Percentiles rank a stretch among this genome's conserved stretches.
These are phyloP conservation scores for Tolypocladium cylindrosporum DNA, from an alignment of 2,329 filamentous ascomycete species.

Conservation along the genomic window DNA sequence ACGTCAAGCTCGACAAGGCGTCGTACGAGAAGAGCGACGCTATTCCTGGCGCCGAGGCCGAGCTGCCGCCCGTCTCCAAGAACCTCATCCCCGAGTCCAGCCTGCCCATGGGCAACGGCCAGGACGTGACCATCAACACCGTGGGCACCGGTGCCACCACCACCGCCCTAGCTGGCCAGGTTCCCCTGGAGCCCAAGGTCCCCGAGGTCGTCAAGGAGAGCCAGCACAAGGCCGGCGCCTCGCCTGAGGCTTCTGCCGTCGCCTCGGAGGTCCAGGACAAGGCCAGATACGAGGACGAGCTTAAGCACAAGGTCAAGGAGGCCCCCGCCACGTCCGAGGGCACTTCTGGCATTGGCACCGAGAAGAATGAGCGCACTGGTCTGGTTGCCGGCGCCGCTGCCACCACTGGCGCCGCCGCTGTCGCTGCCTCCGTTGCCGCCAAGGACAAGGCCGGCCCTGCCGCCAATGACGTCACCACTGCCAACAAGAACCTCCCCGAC, in stretches of 20 bases:
- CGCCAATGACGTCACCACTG: constrained; percentile 20
- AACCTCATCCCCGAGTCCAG: constrained; percentile 76
- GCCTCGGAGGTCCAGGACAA: constrained; percentile 60
- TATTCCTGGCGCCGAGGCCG: constrained; percentile 37
- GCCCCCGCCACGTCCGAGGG: constrained; percentile 48
- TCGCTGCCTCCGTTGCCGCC: constrained; percentile 21
- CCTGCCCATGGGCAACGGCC: constrained; percentile 48
- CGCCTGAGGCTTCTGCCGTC: constrained; percentile 59
- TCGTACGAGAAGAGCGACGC: constrained; percentile 78
- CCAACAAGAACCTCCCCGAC: constrained; percentile 40
- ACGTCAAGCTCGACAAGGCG: constrained; percentile 70
- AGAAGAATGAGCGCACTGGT: constrained; percentile 35
- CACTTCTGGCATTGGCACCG: constrained; percentile 38
- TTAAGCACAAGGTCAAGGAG: constrained; percentile 56
- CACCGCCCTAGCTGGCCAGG: constrained; percentile 55
- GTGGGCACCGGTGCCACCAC: constrained; percentile 52
- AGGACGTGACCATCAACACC: constrained; percentile 36
- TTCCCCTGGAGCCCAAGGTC: constrained; percentile 50
- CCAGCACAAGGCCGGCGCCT: constrained; percentile 53
- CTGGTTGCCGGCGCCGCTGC: constrained; percentile 27
- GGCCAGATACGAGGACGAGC: constrained; percentile 59
- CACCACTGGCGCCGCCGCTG: constrained; percentile 22
- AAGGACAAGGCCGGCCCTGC: constrained; percentile 26
- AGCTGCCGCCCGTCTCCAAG: constrained; percentile 45
- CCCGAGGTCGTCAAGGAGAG: constrained; percentile 54